Evolutionary conservation across 257 asterid genomes (phyloP), one percentile per base, ranked within the genome.

Genomic region (Solanum ossicruentum): DNA sequence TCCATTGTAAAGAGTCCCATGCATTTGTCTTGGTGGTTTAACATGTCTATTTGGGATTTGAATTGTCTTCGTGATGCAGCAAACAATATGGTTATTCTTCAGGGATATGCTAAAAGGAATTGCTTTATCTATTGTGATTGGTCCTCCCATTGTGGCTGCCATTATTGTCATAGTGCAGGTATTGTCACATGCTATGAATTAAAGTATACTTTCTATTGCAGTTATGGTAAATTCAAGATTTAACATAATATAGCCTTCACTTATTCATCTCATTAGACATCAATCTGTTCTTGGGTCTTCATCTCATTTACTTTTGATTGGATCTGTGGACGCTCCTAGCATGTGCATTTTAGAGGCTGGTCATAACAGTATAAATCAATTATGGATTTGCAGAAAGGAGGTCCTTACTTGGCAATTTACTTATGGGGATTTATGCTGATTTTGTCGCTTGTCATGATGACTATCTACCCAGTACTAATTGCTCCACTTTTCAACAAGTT

Each of bases 401-500:
- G 99, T 83, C 98, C 99, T 15, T 95, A 95, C 94, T 87, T 97
- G 90, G 98, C 98, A 85, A 91, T 95, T 85, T 97, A 97, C 87
- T 92, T 97, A 58, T 97, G 99, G 99, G 97, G 89, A 13, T 97
- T 97, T 89, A 93, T 97, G 94, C 88, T 95, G 65, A 88, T 94
- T 84, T 85, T 97, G 83, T 91, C 98, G 80, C 94, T 97, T 89
- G 94, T 93, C 84, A 95, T 97, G 98, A 95, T 95, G 99, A 94
- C 99, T 70, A 54, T 97, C 72, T 95, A 97, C 89, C 99, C 99
- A 57, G 82, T 97, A 86, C 90, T 97, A 84, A 95, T 97, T 67
- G 99, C 99, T 82, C 98, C 99, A 54, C 98, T 97, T 86, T 97
- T 97, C 96, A 97, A 97, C 96, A 97, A 94, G 89, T 97, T 97